Evolutionary conservation across 2,329 filamentous ascomycete species (phyloP).

Genomic region (Exophiala phaeomuriformis): DNA sequence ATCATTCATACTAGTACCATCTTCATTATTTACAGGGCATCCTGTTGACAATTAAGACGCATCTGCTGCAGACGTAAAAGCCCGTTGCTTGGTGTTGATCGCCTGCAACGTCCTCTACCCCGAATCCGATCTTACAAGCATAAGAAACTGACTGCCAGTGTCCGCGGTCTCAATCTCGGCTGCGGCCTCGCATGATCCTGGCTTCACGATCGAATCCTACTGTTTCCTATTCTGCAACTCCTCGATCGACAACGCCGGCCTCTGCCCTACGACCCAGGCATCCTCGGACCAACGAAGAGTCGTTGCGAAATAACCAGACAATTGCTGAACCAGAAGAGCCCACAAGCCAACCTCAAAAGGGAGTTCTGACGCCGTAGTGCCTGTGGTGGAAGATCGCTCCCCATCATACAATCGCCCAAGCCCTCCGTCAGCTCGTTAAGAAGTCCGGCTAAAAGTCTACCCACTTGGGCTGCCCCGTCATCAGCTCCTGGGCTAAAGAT

Average conservation of each 20-base stretch:
- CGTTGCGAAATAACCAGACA: not conserved
- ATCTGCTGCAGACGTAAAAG: not conserved
- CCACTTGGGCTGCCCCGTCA: constrained; percentile 13
- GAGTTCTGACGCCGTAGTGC: constrained; percentile 11
- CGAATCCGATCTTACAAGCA: not conserved
- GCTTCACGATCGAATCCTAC: not conserved
- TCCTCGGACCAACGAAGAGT: not conserved
- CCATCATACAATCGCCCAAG: constrained; percentile 5
- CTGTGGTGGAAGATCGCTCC: constrained; percentile 14
- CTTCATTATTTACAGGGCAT: not conserved
- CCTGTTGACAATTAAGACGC: not conserved
- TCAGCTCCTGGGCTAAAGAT: constrained; percentile 17
- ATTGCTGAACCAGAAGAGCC: not conserved
- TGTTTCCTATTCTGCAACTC: not conserved
- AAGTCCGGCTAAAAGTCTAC: constrained; percentile 14
- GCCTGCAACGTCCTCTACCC: not conserved
- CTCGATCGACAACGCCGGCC: not conserved
- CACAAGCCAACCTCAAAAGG: constrained; percentile 1
- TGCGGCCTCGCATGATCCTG: not conserved
- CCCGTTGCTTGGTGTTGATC: not conserved
- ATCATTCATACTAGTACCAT: not conserved
- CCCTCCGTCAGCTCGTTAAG: constrained; percentile 16
- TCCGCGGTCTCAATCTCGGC: not conserved
- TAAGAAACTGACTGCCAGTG: not conserved
- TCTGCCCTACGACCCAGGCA: not conserved